These are phyloP conservation scores for Diplosphaera chodatii DNA, from an alignment of 139 green algal species.

Conservation along the genomic window DNA sequence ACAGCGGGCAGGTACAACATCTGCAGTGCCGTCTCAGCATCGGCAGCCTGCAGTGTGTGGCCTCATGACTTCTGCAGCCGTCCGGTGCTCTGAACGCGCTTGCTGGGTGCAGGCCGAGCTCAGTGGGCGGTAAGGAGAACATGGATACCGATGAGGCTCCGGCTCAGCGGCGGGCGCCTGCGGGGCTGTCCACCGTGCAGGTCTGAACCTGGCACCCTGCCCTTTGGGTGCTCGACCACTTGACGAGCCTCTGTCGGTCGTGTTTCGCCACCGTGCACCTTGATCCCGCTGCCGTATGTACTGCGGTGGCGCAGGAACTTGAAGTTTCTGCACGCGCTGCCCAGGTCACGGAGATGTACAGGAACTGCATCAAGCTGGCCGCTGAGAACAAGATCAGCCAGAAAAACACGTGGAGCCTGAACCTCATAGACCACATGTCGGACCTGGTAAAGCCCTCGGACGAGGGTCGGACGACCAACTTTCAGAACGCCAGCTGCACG, in stretches of 20 bases:
- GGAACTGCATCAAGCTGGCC: constrained; percentile 79
- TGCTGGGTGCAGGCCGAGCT: background rate
- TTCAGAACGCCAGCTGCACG: constrained; percentile 76
- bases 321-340: background rate
- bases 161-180: too few species aligned
- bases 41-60: too few species aligned
- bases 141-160: background rate
- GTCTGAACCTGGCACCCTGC: too few species aligned
- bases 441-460: constrained; percentile 30
- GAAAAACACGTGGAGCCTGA: constrained; percentile 77
- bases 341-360: constrained; percentile 41
- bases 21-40: too few species aligned
- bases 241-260: too few species aligned
- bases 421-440: constrained; percentile 80
- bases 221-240: too few species aligned
- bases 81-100: too few species aligned
- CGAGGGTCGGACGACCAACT: constrained; percentile 65
- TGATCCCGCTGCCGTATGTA: too few species aligned
- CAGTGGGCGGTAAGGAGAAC: background rate
- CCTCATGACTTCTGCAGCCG: too few species aligned
- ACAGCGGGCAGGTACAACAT: too few species aligned
- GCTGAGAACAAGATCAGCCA: constrained; percentile 66
- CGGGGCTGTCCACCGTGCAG: background rate
- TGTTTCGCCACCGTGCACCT: too few species aligned
- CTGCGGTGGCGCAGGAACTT: background rate